phyloP scores from a whole-genome alignment of 306 rosid species.

The Cucurbita maxima region DNA sequence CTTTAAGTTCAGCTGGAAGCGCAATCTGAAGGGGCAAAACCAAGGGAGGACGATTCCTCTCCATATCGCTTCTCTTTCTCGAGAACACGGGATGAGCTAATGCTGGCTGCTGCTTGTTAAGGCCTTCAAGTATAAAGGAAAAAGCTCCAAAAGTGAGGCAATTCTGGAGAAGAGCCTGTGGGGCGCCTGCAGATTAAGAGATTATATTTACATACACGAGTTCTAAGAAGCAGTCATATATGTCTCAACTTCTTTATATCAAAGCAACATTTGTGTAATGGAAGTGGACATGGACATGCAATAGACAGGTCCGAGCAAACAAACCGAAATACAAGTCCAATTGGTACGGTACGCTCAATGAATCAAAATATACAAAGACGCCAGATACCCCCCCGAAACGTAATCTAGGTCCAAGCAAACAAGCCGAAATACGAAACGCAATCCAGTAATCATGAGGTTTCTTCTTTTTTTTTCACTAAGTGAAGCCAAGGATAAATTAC shows the following conservation, averaged over 20 bases:
- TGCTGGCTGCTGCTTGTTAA: conserved; percentile 89
- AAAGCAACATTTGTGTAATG: not conserved
- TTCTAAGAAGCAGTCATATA: not conserved
- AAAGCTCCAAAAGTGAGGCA: conserved; percentile 93
- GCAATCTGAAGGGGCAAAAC: conserved; percentile 63
- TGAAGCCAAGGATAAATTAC: not conserved
- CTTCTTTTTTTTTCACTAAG: not conserved
- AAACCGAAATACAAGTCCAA: not conserved
- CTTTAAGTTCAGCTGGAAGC: conserved; percentile 63
- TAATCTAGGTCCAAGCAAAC: not conserved
- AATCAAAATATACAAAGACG: not conserved
- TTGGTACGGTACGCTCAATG: not conserved
- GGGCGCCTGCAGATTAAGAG: conserved; percentile 54
- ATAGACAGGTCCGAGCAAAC: not conserved
- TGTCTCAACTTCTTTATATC: too few species aligned
- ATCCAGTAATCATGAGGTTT: not conserved
- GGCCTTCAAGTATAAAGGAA: conserved; percentile 73
- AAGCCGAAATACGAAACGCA: not conserved
- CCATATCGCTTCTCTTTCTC: conserved; percentile 18
- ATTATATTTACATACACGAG: not conserved
- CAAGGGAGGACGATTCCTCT: conserved; percentile 16
- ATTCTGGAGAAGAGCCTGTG: conserved; percentile 87
- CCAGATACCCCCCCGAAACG: not conserved
- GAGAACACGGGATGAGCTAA: conserved; percentile 57
- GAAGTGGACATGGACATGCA: too few species aligned